Base-by-base conservation (phyloP, 768 basidiomycete species). In the Leccinum aurantiacum region DNA sequence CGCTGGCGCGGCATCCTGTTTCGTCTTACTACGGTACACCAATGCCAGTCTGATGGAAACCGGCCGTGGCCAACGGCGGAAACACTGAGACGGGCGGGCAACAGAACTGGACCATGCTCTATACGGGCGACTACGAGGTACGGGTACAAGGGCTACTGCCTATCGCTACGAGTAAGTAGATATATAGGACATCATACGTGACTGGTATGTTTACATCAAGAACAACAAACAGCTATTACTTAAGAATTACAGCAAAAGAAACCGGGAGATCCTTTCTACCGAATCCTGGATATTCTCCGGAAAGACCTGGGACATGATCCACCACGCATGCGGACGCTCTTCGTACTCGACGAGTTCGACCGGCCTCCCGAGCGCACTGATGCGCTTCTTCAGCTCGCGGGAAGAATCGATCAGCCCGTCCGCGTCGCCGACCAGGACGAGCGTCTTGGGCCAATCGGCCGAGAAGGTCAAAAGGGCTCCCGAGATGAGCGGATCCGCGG, bases 311-410 rank as follows among this genome's bases (percentile, higher is more conserved):
- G 58, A 17, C 48, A 71, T 11, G 3, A 37, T 2, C 69, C 70
- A 72, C 63, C 67, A 71, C 1, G 14, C 60, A 60, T 73, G 70
- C 2, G 69, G 67, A 15, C 60, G 59, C 4, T 59, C 60, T 14
- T 60, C 46, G 35, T 73, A 71, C 37, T 71, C 71, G 15, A 73
- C 53, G 24, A 71, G 60, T 14, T 71, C 65, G 2, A 69, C 63
- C 1, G 53, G 59, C 27, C 33, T 47, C 6, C 38, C 33, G 1
- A 33, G 9, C 2, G 56, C 56, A 4, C 10, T 2, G 3, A 71
- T 57, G 2, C 58, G 60, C n/a, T 25, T 57, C n/a, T 41, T 50
- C 27, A 71, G 7, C 24, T 60, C 62, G 8, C 63, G 59, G 3
- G 67, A 59, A 9, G 19, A 48, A 3, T 64, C 65, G 5, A 63